Evolutionary conservation across 257 asterid species (phyloP).

Genomic region (Ehretia macrophylla): DNA sequence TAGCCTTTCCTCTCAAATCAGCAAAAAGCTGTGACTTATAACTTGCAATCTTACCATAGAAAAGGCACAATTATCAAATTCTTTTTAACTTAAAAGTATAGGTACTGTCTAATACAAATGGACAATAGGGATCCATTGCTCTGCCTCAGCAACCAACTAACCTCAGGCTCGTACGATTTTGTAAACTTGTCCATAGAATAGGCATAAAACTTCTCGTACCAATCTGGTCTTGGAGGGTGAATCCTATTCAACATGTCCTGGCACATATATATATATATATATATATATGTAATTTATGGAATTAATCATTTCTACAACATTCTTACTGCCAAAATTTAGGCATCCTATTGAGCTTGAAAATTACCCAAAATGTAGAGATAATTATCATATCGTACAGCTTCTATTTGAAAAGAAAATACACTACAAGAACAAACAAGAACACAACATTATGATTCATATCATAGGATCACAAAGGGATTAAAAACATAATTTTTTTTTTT

Average conservation of each 20-base stretch:
- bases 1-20: conserved; percentile 56
- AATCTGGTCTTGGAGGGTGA: conserved; percentile 84
- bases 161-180: conserved; percentile 78
- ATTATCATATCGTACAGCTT: neutral
- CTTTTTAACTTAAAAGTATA: neutral
- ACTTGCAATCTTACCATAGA: conserved; percentile 60
- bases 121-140: neutral
- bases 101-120: neutral
- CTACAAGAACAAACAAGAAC: too few species aligned
- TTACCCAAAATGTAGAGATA: neutral
- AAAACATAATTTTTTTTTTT: too few species aligned
- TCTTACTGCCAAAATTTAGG: conserved; percentile 4
- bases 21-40: conserved; percentile 64
- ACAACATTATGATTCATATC: too few species aligned
- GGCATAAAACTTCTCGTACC: conserved; percentile 90
- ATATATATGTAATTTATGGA: conserved; percentile 5
- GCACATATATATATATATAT: too few species aligned
- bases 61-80: conserved; percentile 1
- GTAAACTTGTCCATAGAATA: conserved; percentile 46
- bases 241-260: conserved; percentile 58
- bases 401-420: neutral
- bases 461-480: too few species aligned
- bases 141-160: conserved; percentile 22
- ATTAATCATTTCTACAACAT: neutral
- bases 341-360: neutral